Conservation (phyloP, 2,329 filamentous ascomycete species). For the Trichoderma pleuroti region DNA sequence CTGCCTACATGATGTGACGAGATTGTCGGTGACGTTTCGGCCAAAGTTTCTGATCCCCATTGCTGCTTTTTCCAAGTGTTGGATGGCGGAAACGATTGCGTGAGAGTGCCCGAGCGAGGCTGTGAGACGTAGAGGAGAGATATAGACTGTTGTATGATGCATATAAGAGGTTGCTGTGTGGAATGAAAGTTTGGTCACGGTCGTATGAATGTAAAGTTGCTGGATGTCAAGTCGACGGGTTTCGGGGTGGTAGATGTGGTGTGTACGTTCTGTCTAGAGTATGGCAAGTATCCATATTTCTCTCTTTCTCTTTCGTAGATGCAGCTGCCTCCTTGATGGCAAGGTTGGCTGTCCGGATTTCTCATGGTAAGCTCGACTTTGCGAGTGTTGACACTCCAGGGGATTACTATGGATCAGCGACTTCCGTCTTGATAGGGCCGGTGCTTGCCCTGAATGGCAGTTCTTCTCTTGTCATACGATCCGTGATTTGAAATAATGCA, state of each 20-base stretch:
- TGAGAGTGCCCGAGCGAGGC: slow-evolving; percentile 20
- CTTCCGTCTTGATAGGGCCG: background rate
- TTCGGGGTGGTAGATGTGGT: background rate
- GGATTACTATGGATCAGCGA: background rate
- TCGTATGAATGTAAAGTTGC: background rate
- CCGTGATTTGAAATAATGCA: background rate
- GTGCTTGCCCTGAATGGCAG: background rate
- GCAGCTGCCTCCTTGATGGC: background rate
- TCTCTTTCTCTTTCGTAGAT: background rate
- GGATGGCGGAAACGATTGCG: background rate
- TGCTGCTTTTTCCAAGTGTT: background rate
- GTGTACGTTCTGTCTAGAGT: background rate
- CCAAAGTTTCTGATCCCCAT: background rate
- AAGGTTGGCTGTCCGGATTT: background rate
- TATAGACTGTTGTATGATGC: background rate
- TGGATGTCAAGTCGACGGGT: background rate
- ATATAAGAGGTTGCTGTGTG: background rate
- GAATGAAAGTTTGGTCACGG: background rate
- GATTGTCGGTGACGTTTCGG: background rate
- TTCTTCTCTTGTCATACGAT: background rate
- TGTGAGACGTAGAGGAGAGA: background rate
- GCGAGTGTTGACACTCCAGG: background rate
- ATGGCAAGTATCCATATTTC: background rate
- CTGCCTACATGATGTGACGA: background rate
- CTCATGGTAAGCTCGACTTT: background rate